Percentiles rank a stretch among this genome's conserved stretches.
Evolutionary conservation across 2,329 filamentous ascomycete species (phyloP).

Genomic region (Sporothrix inflata): DNA sequence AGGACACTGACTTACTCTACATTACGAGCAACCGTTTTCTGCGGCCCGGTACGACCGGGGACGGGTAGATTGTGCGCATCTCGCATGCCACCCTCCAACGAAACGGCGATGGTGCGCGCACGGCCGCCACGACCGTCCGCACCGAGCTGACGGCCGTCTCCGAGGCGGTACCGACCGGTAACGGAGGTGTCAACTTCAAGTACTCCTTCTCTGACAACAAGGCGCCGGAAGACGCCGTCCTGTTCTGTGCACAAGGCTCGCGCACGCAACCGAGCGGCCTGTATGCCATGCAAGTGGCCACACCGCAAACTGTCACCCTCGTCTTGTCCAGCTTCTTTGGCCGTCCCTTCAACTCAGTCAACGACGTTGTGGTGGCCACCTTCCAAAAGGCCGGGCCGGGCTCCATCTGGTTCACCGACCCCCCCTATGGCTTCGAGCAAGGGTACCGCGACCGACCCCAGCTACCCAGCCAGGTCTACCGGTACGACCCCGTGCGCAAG

Average conservation of each 20-base stretch:
- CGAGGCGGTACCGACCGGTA: conserved; percentile 21
- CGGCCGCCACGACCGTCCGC: not conserved
- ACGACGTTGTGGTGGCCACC: conserved; percentile 47
- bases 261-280: conserved; percentile 45
- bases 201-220: no score
- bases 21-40: conserved; percentile 30
- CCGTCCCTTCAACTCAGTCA: conserved; percentile 52
- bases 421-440: conserved; percentile 48
- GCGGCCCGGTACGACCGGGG: not conserved
- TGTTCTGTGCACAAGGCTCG: conserved; percentile 39
- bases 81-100: not conserved
- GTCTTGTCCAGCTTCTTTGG: conserved; percentile 47
- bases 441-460: conserved; percentile 49
- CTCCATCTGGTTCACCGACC: conserved; percentile 55
- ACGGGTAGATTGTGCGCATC: conserved; percentile 17
- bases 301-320: conserved; percentile 41
- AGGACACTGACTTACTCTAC: conserved; percentile 18
- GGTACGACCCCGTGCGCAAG: conserved; percentile 46
- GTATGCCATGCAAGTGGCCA: conserved; percentile 40
- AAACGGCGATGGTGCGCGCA: not conserved
- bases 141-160: conserved; percentile 16
- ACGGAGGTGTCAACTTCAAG: conserved; percentile 44
- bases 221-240: conserved; percentile 38
- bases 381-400: conserved; percentile 33
- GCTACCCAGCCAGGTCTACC: conserved; percentile 54